Evolutionary conservation across 345 rosid species (phyloP).

Genomic region (Melaleuca alternifolia): DNA sequence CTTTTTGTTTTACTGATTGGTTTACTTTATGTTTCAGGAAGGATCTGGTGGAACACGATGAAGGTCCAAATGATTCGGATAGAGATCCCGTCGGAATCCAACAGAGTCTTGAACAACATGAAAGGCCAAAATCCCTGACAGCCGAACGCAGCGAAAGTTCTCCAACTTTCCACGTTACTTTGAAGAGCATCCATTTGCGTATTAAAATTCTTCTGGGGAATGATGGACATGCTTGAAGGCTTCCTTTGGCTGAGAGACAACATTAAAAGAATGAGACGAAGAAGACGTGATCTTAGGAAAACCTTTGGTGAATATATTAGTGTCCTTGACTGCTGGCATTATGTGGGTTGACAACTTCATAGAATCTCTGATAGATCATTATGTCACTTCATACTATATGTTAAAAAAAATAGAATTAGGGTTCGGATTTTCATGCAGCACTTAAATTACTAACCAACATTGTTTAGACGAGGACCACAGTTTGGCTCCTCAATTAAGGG

Average conservation of each 20-base stretch:
- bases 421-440: not conserved
- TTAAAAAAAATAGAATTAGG: not conserved
- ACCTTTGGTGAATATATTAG: not conserved
- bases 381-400: not conserved
- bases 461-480: not conserved
- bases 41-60: no score
- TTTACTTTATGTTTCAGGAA: no score
- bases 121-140: no score
- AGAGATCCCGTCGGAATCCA: no score
- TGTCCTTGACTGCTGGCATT: not conserved
- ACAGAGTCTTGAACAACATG: no score
- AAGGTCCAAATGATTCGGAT: no score
- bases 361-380: conserved; percentile 1
- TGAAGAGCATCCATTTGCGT: not conserved
- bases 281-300: not conserved
- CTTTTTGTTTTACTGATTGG: no score
- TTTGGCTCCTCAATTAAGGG: not conserved
- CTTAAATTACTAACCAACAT: not conserved
- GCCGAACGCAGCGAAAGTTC: not conserved
- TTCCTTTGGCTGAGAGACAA: not conserved
- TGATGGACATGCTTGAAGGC: not conserved
- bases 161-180: not conserved
- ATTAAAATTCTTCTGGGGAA: not conserved
- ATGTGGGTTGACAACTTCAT: not conserved
- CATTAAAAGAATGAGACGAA: not conserved